Base-by-base conservation (phyloP, 768 basidiomycete species). In the Glaciozyma martinii region DNA sequence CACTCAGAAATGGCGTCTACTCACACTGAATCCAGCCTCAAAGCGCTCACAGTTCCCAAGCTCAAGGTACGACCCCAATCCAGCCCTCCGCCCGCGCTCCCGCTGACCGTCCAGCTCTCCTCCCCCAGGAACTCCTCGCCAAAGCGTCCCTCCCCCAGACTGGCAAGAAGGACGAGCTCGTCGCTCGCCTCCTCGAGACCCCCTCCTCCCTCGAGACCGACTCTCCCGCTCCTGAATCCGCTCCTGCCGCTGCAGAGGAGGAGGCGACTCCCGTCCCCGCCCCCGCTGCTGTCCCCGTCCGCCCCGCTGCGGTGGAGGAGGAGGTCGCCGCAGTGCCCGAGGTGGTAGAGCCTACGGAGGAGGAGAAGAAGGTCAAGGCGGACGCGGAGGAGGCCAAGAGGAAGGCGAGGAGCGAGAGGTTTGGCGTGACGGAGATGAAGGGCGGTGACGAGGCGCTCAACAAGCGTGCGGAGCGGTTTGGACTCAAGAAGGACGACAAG, bases 141-240 rank as follows among this genome's bases (percentile, higher is more conserved):
- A 47, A 59, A 9, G 67, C 53, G 33, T 29, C 40, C 5, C 66
- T 73, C 19, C 53, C 74, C 21, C 61, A 66, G 25, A 63, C 66
- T 13, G 75, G 75, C 40, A 66, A 65, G 56, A 76, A 76, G 66
- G 66, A 68, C 55, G 74, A 75, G 6, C 71, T 76, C 27, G 66
- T 76, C 60, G 47, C 65, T 1, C 71, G 73, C 25, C 70, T 73
- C 55, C 60, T 74, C 60, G 66, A 60, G 6, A 47, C 27, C 46
- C 58, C 42, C 60, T 33, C 23, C 55, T 33, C 58, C 49, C 50
- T 60, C 32, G 53, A 29, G 58, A n/a, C 37, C 33, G 29, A 18
- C 43, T 19, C 32, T 40, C 18, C 23, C 54, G 30, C 62, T 16
- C 13, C 55, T 19, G 57, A 62, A 3, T 44, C 68, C 47, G 62